Evolutionary conservation across 148 eudicot species (phyloP), one percentile per base, ranked within the genome.

Genomic region (Simmondsia chinensis): DNA sequence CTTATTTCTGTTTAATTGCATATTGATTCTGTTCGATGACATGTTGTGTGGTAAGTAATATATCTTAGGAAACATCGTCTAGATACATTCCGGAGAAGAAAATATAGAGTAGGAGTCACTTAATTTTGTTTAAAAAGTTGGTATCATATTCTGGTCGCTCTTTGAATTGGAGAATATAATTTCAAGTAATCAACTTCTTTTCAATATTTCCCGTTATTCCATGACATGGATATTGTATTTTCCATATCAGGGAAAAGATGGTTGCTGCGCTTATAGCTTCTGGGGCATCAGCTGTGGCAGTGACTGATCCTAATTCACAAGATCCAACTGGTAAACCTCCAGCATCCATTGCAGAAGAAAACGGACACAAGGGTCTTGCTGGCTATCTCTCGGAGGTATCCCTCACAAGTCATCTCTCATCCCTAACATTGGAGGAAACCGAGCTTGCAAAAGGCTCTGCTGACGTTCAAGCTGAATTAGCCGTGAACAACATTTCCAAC

Each of bases 311-410:
- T 35, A 79, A 50, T 56, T 26, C 74, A 48, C 68, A 48, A 43
- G 94, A 82, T 50, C 99, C 85, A 14, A 57, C 51, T 11, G 95
- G 97, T 33, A 65, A 73, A 76, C 85, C 79, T 35, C 73, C 97
- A 20, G 97, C 94, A 44, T 72, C 80, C 42, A 74, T 91, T 60
- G 95, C 97, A 55, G 80, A 69, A 4, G 42, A 62, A 40, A 52
- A 24, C 46, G 95, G 88, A 38, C 79, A 91, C 75, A 67, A 55
- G 50, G 97, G 95, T 61, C 83, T 91, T 32, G 95, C 97, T 10
- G 97, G 86, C 30, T 91, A 84, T 66, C 83, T 91, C 28, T 91
- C 97, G 26, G 97, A 85, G 65, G 46, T 74, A 41, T 74, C 94
- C 10, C 61, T 91, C 26, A 85, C 94, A 23, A 82, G 76, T 55